Percentiles rank a stretch among this genome's conserved stretches.
phyloP scores from a whole-genome alignment of 2,329 filamentous ascomycete genomes.

The Aureobasidium sp. region DNA sequence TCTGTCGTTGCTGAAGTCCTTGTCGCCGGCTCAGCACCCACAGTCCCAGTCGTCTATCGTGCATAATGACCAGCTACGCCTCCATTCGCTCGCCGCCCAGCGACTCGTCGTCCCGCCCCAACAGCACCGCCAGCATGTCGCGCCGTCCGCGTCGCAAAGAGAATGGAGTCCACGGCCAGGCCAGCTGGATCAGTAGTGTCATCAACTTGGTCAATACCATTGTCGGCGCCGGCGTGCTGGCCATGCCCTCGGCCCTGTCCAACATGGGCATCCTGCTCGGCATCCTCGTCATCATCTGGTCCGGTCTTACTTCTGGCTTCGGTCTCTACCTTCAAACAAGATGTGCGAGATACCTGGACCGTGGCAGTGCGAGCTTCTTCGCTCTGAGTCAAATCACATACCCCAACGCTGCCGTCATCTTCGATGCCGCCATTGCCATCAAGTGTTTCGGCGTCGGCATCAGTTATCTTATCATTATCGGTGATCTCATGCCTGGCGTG shows the following conservation, averaged over 20 bases:
- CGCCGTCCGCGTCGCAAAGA: constrained; percentile 59
- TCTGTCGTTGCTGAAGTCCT: not conserved
- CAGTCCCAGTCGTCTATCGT: not conserved
- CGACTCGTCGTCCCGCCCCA: constrained; percentile 33
- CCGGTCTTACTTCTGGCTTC: constrained; percentile 79
- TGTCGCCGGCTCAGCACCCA: constrained; percentile 4
- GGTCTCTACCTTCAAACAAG: constrained; percentile 90
- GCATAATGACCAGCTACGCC: constrained; percentile 41
- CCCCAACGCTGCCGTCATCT: constrained; percentile 88
- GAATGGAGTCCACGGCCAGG: constrained; percentile 62
- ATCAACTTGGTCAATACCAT: constrained; percentile 97
- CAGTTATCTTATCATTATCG: constrained; percentile 97
- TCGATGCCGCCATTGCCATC: constrained; percentile 90
- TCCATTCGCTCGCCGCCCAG: constrained; percentile 35
- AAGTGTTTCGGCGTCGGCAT: constrained; percentile 98
- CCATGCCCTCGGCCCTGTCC: constrained; percentile 90
- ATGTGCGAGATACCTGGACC: constrained; percentile 87
- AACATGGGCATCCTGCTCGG: constrained; percentile 92
- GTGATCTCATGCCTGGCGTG: constrained; percentile 95
- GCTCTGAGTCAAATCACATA: constrained; percentile 96
- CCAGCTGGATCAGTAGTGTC: constrained; percentile 82
- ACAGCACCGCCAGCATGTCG: constrained; percentile 35
- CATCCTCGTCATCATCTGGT: constrained; percentile 80
- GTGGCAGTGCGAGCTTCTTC: constrained; percentile 85
- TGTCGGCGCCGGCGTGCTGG: constrained; percentile 86